Conservation (phyloP, 2,329 filamentous ascomycete species). For the Magnaporthiopsis rhizophila region DNA sequence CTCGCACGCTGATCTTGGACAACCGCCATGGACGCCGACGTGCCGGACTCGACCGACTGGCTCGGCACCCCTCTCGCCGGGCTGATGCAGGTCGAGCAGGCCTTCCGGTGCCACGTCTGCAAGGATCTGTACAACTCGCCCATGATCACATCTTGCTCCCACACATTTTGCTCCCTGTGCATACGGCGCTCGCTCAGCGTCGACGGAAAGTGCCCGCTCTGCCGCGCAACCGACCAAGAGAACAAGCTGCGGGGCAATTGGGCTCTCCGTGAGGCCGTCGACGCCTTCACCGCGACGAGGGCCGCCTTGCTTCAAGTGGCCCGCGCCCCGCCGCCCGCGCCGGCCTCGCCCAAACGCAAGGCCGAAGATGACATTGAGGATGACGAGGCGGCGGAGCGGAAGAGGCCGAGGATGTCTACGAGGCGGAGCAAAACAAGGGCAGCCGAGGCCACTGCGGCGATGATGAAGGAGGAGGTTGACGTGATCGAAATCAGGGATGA, state of each 20-base stretch:
- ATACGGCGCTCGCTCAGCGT: constrained; percentile 77
- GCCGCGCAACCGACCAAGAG: constrained; percentile 71
- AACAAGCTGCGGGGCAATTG: constrained; percentile 78
- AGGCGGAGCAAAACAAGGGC: constrained; percentile 36
- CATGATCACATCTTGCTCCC: constrained; percentile 88
- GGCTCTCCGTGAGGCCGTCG: constrained; percentile 76
- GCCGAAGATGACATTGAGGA: constrained; percentile 24
- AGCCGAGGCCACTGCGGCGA: constrained; percentile 28
- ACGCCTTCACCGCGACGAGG: constrained; percentile 64
- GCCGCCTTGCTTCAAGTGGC: constrained; percentile 57
- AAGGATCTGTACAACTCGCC: constrained; percentile 95
- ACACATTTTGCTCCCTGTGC: constrained; percentile 95
- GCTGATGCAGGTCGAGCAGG: constrained; percentile 67
- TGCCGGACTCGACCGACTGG: constrained; percentile 83
- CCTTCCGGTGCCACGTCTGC: constrained; percentile 91
- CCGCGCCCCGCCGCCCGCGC: constrained; percentile 28
- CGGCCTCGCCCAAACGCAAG: constrained; percentile 43
- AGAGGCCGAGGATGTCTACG: constrained; percentile 45
- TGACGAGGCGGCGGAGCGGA: constrained; percentile 26
- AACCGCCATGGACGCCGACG: constrained; percentile 20
- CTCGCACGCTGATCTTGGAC: background rate
- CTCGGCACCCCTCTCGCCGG: constrained; percentile 58
- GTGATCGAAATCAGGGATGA: constrained; percentile 23
- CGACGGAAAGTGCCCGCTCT: constrained; percentile 83
- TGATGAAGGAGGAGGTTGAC: constrained; percentile 23